Percentiles rank a stretch among this genome's conserved stretches.
Conservation (phyloP, 352 stramenopile species). For the Globisporangium carolinianum region DNA sequence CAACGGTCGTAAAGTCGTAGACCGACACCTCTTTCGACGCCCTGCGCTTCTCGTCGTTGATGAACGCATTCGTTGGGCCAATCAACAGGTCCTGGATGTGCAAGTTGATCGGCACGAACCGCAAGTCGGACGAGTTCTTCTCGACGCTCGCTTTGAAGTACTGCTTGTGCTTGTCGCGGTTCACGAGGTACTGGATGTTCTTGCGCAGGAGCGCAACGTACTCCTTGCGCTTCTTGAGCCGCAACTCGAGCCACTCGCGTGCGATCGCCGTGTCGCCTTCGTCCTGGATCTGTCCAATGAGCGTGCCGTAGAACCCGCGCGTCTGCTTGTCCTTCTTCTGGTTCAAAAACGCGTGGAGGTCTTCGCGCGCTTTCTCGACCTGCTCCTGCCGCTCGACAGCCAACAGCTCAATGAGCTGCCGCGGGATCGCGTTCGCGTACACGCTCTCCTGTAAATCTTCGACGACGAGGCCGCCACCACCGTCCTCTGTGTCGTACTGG, state of each 20-base stretch:
- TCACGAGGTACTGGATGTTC: conserved; percentile 83
- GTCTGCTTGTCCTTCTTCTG: conserved; percentile 85
- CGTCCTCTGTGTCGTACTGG: conserved; percentile 83
- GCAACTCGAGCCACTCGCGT: conserved; percentile 74
- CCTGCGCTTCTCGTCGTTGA: conserved; percentile 72
- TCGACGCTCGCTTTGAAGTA: conserved; percentile 88
- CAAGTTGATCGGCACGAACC: conserved; percentile 84
- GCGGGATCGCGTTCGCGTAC: conserved; percentile 74
- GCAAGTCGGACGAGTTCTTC: conserved; percentile 76
- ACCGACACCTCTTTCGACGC: conserved; percentile 77
- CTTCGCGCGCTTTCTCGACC: conserved; percentile 64
- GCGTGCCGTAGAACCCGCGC: conserved; percentile 74
- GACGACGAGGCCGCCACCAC: conserved; percentile 69
- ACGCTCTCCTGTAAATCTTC: conserved; percentile 79
- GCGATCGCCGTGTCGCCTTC: conserved; percentile 70
- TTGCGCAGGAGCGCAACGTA: conserved; percentile 76
- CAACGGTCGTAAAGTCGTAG: conserved; percentile 83
- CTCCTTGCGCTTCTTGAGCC: conserved; percentile 70
- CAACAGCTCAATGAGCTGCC: conserved; percentile 76
- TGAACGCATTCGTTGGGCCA: conserved; percentile 74
- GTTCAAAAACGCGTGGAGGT: conserved; percentile 75
- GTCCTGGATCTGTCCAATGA: conserved; percentile 86
- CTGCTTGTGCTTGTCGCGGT: conserved; percentile 84
- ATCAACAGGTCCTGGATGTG: conserved; percentile 84
- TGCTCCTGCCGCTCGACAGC: conserved; percentile 74